A percentile compares a stretch with the other conserved stretches of the same genome.
Conservation (phyloP, 1,284 basidiomycete species). For the Sparassis latifolia region DNA sequence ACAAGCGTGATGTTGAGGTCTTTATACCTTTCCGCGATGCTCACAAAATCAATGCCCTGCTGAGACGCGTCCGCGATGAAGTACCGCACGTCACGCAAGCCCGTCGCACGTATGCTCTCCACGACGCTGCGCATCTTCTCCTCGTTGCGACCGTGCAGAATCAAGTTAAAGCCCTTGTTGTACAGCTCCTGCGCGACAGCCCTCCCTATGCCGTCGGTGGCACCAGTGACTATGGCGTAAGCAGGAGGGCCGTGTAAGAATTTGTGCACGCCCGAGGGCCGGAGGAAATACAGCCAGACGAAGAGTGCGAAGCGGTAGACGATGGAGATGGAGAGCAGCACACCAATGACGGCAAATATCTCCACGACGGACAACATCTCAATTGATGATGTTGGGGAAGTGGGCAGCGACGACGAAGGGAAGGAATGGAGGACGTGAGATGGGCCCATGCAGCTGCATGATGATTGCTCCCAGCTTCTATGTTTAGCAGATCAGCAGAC, state of each 20-base stretch:
- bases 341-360: conserved; percentile 10
- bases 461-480: neutral
- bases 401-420: neutral
- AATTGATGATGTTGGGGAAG: neutral
- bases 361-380: conserved; percentile 3
- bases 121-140: conserved; percentile 21
- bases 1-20: conserved; percentile 25
- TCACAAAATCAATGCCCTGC: conserved; percentile 17
- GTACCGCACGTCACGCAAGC: conserved; percentile 16
- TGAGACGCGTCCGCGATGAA: conserved; percentile 22
- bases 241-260: conserved; percentile 20
- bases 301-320: conserved; percentile 16
- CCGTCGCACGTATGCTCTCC: conserved; percentile 13
- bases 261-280: conserved; percentile 15
- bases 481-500: neutral
- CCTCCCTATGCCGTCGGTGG: conserved; percentile 27
- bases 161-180: conserved; percentile 23
- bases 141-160: conserved; percentile 25
- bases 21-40: conserved; percentile 16
- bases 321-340: conserved; percentile 10
- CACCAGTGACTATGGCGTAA: conserved; percentile 25
- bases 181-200: conserved; percentile 22
- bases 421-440: neutral
- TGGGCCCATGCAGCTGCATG: neutral
- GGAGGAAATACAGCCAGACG: conserved; percentile 23